Base-by-base conservation (phyloP, 108 stramenopile species). In the Cyclotella kingstonii region DNA sequence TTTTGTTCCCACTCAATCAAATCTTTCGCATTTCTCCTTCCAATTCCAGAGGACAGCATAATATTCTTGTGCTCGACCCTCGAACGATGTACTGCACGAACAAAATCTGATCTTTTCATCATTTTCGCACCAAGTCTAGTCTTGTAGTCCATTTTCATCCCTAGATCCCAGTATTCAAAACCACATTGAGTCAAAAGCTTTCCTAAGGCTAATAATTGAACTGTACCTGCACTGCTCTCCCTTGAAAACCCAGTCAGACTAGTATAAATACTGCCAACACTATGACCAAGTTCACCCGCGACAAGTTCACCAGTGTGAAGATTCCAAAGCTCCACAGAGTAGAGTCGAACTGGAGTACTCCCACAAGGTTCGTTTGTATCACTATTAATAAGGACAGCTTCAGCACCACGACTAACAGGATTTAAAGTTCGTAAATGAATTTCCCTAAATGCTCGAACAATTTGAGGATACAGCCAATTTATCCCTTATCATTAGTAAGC, bases 261-360 rank as follows among this genome's bases (percentile, higher is more conserved):
- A 6, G 94, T 87, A 43, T 92, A 95, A 12, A 88, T 77, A 25
- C 62, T 70, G 15, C 93, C 93, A 8, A 90, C 84, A 15, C 83
- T 77, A 61, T 95, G 90, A 7, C 90, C 90, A 4, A 95, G 46
- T 59, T 95, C 94, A 30, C 94, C 94, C 7, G 77, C 94, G 1
- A 63, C 94, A 33, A 95, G 66, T 8, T 57, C 61, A 9, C 83
- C 77, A 12, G 82, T 76, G 27, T 47, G 34, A n/a, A 52, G 63
- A 52, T 79, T 60, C 82, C 85, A 90, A 31, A 89, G 45, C 73
- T 95, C 94, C 30, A 92, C 79, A 2, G 90, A 84, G 62, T 89
- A 90, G 6, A 95, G 46, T 12, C 81, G 65, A 11, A 93, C 84
- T 12, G 76, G 81, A 33, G 79, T 68, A 2, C 46, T 40, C 2